Conservation (phyloP, 345 rosid genomes). For the Citropsis articulata region DNA sequence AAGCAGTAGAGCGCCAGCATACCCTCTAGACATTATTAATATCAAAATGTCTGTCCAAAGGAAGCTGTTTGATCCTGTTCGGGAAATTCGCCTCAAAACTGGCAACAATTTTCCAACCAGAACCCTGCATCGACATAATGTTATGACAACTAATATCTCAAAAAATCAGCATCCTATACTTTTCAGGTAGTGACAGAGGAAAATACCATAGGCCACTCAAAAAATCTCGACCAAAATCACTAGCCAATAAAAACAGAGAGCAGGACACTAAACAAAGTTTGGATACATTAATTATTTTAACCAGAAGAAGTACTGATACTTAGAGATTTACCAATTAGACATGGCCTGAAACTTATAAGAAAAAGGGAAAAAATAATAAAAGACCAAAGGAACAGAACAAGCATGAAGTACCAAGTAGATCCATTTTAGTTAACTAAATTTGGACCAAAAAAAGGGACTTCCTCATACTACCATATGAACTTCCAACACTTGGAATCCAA, state of each 20-base stretch:
- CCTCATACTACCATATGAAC: background rate
- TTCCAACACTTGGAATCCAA: background rate
- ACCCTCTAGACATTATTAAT: conserved; percentile 57
- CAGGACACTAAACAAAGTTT: background rate
- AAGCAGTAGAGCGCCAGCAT: background rate
- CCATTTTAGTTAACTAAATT: background rate
- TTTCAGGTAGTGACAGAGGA: background rate
- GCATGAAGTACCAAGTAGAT: background rate
- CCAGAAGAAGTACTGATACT: background rate
- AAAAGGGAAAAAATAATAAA: background rate
- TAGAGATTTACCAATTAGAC: background rate
- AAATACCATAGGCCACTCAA: background rate
- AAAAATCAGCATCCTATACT: background rate
- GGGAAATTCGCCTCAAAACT: conserved; percentile 98
- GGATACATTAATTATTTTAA: background rate
- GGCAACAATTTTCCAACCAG: conserved; percentile 98
- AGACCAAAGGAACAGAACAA: background rate
- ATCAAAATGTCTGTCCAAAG: conserved; percentile 96
- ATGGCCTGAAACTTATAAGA: background rate
- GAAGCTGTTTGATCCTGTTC: conserved; percentile 91
- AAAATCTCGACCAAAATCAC: background rate
- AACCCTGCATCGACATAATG: conserved; percentile 55
- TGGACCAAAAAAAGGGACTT: background rate
- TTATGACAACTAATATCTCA: background rate
- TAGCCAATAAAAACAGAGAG: background rate